Evolutionary conservation across 1,284 basidiomycete genomes (phyloP).

Genomic region (Heterobasidion annosum): DNA sequence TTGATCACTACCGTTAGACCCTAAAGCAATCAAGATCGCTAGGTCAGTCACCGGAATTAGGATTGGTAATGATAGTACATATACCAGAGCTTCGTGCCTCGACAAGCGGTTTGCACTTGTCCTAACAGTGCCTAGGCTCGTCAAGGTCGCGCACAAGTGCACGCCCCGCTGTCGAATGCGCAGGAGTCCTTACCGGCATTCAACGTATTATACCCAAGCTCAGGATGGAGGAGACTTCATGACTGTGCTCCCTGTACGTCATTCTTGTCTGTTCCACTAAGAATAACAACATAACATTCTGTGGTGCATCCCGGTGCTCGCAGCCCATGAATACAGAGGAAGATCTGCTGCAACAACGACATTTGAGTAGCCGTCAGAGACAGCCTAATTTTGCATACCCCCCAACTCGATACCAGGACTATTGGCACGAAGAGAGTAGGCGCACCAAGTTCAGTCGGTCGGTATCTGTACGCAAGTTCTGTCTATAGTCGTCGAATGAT

Average conservation of each 20-base stretch:
- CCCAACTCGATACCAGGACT: neutral
- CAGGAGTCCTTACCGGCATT: constrained; percentile 15
- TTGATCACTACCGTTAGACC: neutral
- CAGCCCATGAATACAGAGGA: constrained; percentile 22
- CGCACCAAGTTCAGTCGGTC: constrained; percentile 1
- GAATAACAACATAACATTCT: neutral
- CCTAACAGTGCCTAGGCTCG: neutral
- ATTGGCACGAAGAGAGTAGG: constrained; percentile 1
- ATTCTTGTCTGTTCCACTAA: neutral
- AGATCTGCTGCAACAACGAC: constrained; percentile 18
- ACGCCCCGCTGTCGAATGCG: constrained; percentile 8
- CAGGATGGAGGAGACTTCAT: constrained; percentile 15
- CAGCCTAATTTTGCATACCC: constrained; percentile 7
- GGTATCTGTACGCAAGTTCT: constrained; percentile 3
- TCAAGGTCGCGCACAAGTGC: neutral
- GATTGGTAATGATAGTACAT: neutral
- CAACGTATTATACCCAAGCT: constrained; percentile 11
- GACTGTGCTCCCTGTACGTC: constrained; percentile 18
- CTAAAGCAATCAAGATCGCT: neutral
- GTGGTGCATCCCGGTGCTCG: neutral
- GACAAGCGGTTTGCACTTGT: neutral
- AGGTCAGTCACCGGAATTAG: neutral
- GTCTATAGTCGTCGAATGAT: too few species aligned
- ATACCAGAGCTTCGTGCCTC: neutral
- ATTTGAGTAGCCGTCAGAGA: constrained; percentile 11